phyloP scores from a whole-genome alignment of 2,329 filamentous ascomycete species.

The Lomentospora prolificans region DNA sequence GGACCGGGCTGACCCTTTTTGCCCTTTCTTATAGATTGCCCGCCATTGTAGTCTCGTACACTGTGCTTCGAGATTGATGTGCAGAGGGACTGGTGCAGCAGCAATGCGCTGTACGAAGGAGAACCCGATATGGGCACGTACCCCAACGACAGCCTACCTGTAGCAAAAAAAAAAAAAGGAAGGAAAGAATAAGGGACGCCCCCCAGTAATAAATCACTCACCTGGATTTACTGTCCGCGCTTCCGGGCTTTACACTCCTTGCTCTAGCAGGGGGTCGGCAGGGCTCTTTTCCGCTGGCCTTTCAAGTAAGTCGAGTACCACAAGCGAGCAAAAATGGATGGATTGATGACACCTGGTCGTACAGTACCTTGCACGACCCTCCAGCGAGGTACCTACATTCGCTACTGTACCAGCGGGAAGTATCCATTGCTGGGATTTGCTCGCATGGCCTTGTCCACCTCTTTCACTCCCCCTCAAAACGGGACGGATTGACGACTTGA shows the following conservation, averaged over 20 bases:
- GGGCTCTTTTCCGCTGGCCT: no score
- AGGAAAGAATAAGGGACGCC: conserved; percentile 10
- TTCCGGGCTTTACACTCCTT: neutral
- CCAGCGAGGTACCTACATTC: neutral
- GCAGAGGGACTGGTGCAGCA: no score
- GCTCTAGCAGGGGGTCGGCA: neutral
- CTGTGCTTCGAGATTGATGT: neutral
- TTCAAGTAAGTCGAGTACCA: no score
- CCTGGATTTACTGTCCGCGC: neutral
- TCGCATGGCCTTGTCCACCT: neutral
- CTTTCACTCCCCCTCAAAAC: neutral
- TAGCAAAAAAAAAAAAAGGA: conserved; percentile 9
- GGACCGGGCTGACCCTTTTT: neutral
- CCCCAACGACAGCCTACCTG: no score
- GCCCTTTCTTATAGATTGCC: neutral
- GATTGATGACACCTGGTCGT: no score
- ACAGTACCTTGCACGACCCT: neutral
- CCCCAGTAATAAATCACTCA: conserved; percentile 3
- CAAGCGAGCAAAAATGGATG: no score
- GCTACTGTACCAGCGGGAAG: neutral
- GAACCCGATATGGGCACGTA: no score
- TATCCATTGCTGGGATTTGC: neutral
- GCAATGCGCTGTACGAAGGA: no score
- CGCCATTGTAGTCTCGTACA: neutral
- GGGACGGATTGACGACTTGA: neutral